Evolutionary conservation across 176 grass and related monocot genomes (phyloP), one percentile per base, ranked within the genome.

Genomic region (Chloris gayana): DNA sequence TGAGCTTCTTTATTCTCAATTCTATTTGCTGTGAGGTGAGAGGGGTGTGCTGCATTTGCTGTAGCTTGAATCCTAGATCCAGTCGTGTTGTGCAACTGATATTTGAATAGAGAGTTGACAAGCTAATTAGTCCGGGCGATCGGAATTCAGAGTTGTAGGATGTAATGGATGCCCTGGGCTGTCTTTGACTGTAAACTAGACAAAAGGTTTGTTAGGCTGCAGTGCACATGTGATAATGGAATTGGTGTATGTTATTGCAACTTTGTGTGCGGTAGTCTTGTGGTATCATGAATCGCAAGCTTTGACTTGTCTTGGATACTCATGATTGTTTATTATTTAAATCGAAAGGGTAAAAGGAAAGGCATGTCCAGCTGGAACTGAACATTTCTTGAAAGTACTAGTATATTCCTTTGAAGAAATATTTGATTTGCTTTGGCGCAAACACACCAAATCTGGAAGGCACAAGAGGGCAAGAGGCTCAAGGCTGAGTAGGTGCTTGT

Each of bases 1-100:
- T 30, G 88, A 92, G 70, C 92, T 85, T 85, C 90, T 98, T 5
- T 94, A 92, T 75, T 94, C 95, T 1, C 92, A 98, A 62, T 97
- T 97, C 76, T 92, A 88, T 73, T 53, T 92, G 85, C 26, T 94
- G 82, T 97, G 88, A 83, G 65, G 83, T 5, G 17, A 32, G 18
- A 2, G 25, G 17, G 17, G 21, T 69, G 13, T 8, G 56, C 15
- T 32, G 34, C 75, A 15, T 53, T 13, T 27, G 21, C 25, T 11
- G n/a, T 58, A 25, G 54, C 54, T 24, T 58, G 54, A 58, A 25
- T 54, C 57, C 57, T 30, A 22, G 14, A 34, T 46, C 11, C 25
- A 37, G 32, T 46, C 18, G 3, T 29, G 74, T 62, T 79, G 56
- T 85, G 18, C 75, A 53, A 79, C 32, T 38, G 83, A 56, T 24